A percentile compares a stretch with the other conserved stretches of the same genome.
Evolutionary conservation across 2,329 filamentous ascomycete genomes (phyloP).

Genomic region (Xylaria digitata): DNA sequence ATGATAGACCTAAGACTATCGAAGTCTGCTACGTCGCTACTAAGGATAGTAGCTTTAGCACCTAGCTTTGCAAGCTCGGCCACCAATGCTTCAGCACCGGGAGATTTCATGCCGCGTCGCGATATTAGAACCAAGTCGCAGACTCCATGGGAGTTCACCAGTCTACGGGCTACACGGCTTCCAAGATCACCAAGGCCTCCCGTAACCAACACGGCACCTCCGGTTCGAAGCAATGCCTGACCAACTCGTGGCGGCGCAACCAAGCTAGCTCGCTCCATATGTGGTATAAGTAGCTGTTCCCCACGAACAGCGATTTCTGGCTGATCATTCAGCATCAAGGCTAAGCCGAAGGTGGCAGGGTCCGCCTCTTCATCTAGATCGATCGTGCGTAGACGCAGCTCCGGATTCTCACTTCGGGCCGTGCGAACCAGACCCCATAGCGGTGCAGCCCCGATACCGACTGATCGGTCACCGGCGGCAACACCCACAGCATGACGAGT

Average conservation of each 20-base stretch:
- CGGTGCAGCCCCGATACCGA: slow-evolving; percentile 40
- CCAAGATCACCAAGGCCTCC: slow-evolving; percentile 48
- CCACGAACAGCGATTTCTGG: slow-evolving; percentile 43
- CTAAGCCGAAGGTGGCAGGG: slow-evolving; percentile 22
- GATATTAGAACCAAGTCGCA: slow-evolving; percentile 48
- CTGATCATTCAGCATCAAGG: slow-evolving; percentile 36
- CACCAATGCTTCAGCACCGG: slow-evolving; percentile 43
- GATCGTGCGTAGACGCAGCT: slow-evolving; percentile 44
- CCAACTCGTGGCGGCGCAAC: slow-evolving; percentile 21
- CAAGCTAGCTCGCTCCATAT: slow-evolving; percentile 37
- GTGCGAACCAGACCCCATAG: slow-evolving; percentile 49
- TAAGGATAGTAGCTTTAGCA: slow-evolving; percentile 42
- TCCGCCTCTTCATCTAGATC: slow-evolving; percentile 40
- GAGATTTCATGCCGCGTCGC: slow-evolving; percentile 46
- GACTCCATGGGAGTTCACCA: slow-evolving; percentile 43
- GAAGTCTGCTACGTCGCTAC: slow-evolving; percentile 43
- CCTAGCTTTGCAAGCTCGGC: slow-evolving; percentile 42
- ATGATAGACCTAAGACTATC: slow-evolving; percentile 42
- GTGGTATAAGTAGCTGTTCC: slow-evolving; percentile 39
- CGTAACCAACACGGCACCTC: slow-evolving; percentile 47
- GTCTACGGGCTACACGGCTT: slow-evolving; percentile 43
- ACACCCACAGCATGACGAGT: slow-evolving; percentile 44
- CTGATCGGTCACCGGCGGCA: slow-evolving; percentile 34
- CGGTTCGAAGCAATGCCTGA: slow-evolving; percentile 36
- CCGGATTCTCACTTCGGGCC: slow-evolving; percentile 47